Percentiles rank a stretch among this genome's conserved stretches.
phyloP scores from a whole-genome alignment of 2,329 filamentous ascomycete genomes.

The Claviceps arundinis region DNA sequence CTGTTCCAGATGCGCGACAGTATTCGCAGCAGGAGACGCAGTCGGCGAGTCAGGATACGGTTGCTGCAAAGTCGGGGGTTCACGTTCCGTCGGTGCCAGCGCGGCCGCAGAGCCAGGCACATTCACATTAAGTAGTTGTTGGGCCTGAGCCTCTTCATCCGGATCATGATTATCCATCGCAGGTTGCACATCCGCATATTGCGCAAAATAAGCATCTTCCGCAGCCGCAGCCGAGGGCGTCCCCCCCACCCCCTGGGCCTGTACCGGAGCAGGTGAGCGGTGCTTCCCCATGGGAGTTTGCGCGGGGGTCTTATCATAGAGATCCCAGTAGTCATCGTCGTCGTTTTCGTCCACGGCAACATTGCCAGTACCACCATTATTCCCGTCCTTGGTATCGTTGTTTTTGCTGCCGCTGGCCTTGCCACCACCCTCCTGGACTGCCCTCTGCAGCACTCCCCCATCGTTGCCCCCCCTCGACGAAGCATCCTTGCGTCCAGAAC shows the following conservation, averaged over 20 bases:
- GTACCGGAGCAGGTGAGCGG: slow-evolving; percentile 45
- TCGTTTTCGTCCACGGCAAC: slow-evolving; percentile 7
- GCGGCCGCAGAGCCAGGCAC: slow-evolving; percentile 16
- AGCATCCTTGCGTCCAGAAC: slow-evolving; percentile 8
- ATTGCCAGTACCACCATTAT: not conserved
- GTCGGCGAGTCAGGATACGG: slow-evolving; percentile 47
- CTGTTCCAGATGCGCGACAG: slow-evolving; percentile 49
- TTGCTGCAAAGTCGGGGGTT: slow-evolving; percentile 25
- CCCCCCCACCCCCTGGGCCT: not conserved
- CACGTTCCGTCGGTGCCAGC: slow-evolving; percentile 8
- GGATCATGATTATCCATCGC: slow-evolving; percentile 72
- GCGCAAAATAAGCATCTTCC: slow-evolving; percentile 63
- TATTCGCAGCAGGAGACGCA: slow-evolving; percentile 39
- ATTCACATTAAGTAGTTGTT: slow-evolving; percentile 16
- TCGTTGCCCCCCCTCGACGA: slow-evolving; percentile 7
- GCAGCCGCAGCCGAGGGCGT: slow-evolving; percentile 21
- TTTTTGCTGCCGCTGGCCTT: not conserved
- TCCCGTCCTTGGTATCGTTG: slow-evolving; percentile 33
- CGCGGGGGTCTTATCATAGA: slow-evolving; percentile 59
- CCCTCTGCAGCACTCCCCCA: slow-evolving; percentile 2
- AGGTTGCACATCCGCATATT: slow-evolving; percentile 66
- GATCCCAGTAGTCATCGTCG: slow-evolving; percentile 62
- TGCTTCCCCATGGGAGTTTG: slow-evolving; percentile 45
- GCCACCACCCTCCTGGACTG: not conserved
- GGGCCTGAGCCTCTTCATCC: slow-evolving; percentile 43